Evolutionary conservation across 208 protist genomes (phyloP).

Genomic region (Angomonas deanei): DNA sequence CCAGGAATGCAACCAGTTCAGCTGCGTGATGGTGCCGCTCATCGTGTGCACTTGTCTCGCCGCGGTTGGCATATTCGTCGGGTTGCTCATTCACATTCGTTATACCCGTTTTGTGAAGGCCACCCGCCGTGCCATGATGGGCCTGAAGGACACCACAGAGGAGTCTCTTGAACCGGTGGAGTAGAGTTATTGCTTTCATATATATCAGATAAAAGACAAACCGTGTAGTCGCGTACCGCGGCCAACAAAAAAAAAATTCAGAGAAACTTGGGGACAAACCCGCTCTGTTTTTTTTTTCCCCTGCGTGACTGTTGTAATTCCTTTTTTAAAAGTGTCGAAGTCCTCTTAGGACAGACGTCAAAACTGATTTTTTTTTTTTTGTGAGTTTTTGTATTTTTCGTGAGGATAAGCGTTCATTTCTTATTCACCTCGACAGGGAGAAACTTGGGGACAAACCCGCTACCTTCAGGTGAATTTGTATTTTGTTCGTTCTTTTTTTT

Average conservation of each 20-base stretch:
- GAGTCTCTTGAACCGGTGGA: background rate
- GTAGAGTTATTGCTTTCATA: no score
- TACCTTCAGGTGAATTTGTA: background rate
- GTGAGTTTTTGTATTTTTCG: background rate
- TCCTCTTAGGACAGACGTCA: no score
- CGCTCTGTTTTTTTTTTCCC: constrained; percentile 7
- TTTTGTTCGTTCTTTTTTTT: constrained; percentile 7
- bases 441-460: constrained; percentile 28
- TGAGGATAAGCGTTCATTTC: background rate
- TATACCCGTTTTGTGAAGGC: constrained; percentile 35
- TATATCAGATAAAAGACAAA: no score
- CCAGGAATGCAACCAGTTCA: constrained; percentile 23
- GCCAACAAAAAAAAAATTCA: no score
- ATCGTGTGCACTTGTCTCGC: constrained; percentile 35
- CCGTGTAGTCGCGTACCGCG: no score
- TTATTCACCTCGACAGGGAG: constrained; percentile 2
- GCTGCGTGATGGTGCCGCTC: constrained; percentile 38
- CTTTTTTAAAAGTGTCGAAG: constrained; percentile 6
- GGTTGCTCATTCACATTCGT: constrained; percentile 30
- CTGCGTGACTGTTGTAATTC: background rate
- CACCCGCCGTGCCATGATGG: background rate
- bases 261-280: constrained; percentile 8
- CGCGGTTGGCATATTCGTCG: constrained; percentile 28
- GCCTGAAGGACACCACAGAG: background rate
- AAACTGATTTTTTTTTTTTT: background rate